Percentiles rank a stretch among this genome's conserved stretches.
phyloP scores from a whole-genome alignment of 139 green algal species.

The Chlorella ohadii region DNA sequence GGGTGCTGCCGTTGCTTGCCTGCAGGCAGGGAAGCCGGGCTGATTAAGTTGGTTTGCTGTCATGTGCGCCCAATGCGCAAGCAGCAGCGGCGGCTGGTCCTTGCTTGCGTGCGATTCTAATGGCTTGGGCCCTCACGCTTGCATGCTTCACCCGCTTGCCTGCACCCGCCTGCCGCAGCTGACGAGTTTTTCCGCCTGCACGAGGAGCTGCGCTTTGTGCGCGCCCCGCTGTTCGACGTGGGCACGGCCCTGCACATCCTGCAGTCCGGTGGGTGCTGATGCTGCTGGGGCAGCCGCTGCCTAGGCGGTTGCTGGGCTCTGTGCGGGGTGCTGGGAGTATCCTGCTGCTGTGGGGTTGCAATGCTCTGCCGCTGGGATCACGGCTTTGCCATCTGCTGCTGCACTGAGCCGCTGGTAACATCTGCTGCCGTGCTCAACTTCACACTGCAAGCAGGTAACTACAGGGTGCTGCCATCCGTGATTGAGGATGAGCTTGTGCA shows the following conservation, averaged over 20 bases:
- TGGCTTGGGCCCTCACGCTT: too few relatives aligned
- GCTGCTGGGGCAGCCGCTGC: neutral
- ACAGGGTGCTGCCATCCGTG: conserved; percentile 39
- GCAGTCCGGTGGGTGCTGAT: neutral
- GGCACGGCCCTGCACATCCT: conserved; percentile 56
- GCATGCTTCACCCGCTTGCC: neutral
- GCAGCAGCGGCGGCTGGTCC: too few relatives aligned
- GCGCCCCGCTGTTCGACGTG: conserved; percentile 61
- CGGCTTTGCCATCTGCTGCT: too few relatives aligned
- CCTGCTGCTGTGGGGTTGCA: neutral
- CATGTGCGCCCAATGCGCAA: too few relatives aligned
- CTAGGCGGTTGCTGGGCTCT: neutral
- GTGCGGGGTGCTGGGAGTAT: too few relatives aligned
- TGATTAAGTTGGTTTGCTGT: too few relatives aligned
- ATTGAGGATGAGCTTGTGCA: conserved; percentile 44
- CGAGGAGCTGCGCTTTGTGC: conserved; percentile 31
- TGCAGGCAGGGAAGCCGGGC: too few relatives aligned
- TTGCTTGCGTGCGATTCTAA: too few relatives aligned
- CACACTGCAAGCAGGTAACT: conserved; percentile 25
- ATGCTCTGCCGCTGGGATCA: too few relatives aligned
- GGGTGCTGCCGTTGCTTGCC: neutral
- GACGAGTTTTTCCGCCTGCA: conserved; percentile 27
- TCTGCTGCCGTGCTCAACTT: neutral
- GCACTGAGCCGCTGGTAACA: neutral
- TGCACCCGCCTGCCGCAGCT: neutral